These are phyloP conservation scores for Xylaria sp. DNA, from an alignment of 2,329 filamentous ascomycete species.

Conservation along the genomic window DNA sequence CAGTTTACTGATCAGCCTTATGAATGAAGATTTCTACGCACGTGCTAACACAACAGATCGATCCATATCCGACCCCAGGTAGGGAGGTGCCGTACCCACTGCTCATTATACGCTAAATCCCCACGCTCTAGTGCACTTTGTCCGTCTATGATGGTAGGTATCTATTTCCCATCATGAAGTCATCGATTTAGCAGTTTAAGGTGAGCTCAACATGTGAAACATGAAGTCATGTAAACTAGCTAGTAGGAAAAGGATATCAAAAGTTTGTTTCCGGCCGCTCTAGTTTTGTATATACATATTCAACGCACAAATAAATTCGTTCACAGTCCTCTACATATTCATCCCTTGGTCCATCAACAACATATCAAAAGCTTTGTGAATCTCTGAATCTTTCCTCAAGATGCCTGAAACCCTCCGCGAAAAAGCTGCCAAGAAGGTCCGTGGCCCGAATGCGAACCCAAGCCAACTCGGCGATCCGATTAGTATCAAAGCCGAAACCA, in stretches of 20 bases:
- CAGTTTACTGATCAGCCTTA: not conserved
- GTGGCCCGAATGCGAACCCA: constrained; percentile 50
- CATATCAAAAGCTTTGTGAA: not conserved
- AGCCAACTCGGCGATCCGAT: constrained; percentile 54
- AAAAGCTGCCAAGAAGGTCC: constrained; percentile 46
- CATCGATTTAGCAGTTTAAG: constrained; percentile 39
- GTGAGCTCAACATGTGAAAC: constrained; percentile 30
- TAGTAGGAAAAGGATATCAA: not conserved
- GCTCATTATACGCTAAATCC: not conserved
- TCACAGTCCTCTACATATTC: not conserved
- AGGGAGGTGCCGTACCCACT: not conserved
- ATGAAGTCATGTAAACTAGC: constrained; percentile 40
- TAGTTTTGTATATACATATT: not conserved
- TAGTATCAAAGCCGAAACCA: constrained; percentile 53
- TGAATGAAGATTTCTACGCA: not conserved
- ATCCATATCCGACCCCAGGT: not conserved
- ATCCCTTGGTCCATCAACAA: not conserved
- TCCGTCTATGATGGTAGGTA: not conserved
- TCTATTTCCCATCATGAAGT: constrained; percentile 42
- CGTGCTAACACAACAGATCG: not conserved
- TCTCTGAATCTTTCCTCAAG: not conserved
- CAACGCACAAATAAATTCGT: not conserved
- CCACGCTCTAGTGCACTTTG: not conserved
- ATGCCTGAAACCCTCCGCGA: constrained; percentile 47
- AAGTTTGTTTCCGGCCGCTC: not conserved